A percentile compares a stretch with the other conserved stretches of the same genome.
Evolutionary conservation across 345 rosid species (phyloP).

Genomic region (Populus alba): DNA sequence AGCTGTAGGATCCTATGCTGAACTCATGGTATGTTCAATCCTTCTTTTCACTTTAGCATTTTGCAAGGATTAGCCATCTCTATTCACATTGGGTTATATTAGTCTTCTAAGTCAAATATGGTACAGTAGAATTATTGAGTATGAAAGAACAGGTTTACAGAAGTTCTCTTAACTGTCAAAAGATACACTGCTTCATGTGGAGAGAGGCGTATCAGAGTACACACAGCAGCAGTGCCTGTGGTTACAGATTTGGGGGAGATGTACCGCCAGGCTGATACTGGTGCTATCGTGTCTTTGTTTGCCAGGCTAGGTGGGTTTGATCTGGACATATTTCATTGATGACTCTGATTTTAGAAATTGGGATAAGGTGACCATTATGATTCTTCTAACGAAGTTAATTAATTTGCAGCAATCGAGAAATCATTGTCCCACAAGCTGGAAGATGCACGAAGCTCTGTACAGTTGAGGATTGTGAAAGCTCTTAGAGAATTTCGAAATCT

Average conservation of each 20-base stretch:
- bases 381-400: slow-evolving; percentile 17
- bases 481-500: slow-evolving; percentile 89
- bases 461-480: slow-evolving; percentile 82
- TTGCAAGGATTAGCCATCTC: too few species aligned
- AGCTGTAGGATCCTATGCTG: too few species aligned
- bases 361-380: slow-evolving; percentile 6
- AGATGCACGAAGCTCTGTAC: slow-evolving; percentile 78
- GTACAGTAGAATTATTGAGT: too few species aligned
- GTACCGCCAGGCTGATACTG: slow-evolving; percentile 93
- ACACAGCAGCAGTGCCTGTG: slow-evolving; percentile 87
- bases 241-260: slow-evolving; percentile 91
- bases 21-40: too few species aligned
- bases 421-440: slow-evolving; percentile 81
- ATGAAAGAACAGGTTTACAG: neutral
- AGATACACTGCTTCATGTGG: slow-evolving; percentile 99
- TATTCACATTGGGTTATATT: neutral
- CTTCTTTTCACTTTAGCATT: too few species aligned
- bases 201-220: slow-evolving; percentile 98
- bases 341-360: slow-evolving; percentile 13
- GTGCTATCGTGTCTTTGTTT: slow-evolving; percentile 81
- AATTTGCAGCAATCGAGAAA: slow-evolving; percentile 87
- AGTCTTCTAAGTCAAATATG: neutral
- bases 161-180: slow-evolving; percentile 49
- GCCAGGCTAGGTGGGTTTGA: slow-evolving; percentile 68
- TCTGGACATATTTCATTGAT: slow-evolving; percentile 6